Base-by-base conservation (phyloP, 2,329 filamentous ascomycete genomes). In the Penicillium frequentans region DNA sequence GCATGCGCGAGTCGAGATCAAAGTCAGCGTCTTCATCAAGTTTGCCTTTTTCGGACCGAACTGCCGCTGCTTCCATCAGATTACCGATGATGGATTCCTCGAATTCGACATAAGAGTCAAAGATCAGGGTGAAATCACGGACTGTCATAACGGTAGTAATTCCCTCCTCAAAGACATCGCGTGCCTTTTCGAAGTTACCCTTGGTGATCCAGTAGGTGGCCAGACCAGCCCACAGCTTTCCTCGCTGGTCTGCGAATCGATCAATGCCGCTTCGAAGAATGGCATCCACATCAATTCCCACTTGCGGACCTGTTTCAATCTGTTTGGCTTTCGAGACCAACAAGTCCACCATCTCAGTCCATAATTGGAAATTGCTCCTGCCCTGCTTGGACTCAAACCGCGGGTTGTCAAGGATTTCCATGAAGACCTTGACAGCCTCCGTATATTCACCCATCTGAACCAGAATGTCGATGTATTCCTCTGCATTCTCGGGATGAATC, bases 81-180 rank as follows among this genome's bases (percentile, higher is more conserved):
- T 88, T 88, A 14, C 90, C 89, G 62, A 98, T 96, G 64, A 98
- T 89, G 0, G 93, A 93, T 77, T 99, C 96, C 74, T 99, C 95
- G 60, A 97, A 97, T 75, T 99, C 95, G 31, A 90, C 88, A 70
- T 98, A 99, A 0, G 93, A 90, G 74, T 99, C 95, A 67, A 99
- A 99, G 46, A 98, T 89, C 54, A 98, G 85, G 1, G 93, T 96
- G 70, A 99, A 99, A 76, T 99, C 95, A 55, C 95, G 88, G 45
- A 99, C 93, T 2, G 95, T 99, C 93, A 98, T 98, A 61, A 97
- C 96, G 1, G 93, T 98, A 11, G 91, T 96, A 64, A 98, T 91
- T 45, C 91, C 96, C 75, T 98, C 93, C 75, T 99, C 95, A 64
- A 96, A 98, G 3, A 96, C 83, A 73, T 99, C 95, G 63, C 96